Percentiles rank a stretch among this genome's conserved stretches.
Evolutionary conservation across 768 basidiomycete genomes (phyloP).

Genomic region (Pulveroboletus sp.): DNA sequence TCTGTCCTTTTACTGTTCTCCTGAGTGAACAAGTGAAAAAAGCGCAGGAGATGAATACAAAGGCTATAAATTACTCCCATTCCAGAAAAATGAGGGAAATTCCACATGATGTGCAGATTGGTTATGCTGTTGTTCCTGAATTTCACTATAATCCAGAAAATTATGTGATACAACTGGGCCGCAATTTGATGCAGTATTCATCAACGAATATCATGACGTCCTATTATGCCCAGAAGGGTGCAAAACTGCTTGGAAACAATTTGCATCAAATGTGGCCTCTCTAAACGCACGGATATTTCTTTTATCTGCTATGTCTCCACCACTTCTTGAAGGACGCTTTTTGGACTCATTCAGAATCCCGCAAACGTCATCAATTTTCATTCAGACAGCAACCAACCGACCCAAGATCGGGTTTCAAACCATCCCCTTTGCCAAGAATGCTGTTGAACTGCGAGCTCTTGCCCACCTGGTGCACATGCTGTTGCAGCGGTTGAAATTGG

Average conservation of each 20-base stretch:
- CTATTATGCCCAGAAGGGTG: not conserved
- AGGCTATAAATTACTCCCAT: not conserved
- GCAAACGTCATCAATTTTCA: not conserved
- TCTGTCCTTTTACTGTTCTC: slow-evolving; percentile 6
- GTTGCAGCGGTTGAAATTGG: not conserved
- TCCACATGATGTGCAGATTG: not conserved
- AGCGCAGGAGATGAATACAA: not conserved
- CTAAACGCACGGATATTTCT: not conserved
- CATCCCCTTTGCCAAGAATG: not conserved
- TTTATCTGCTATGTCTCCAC: not conserved
- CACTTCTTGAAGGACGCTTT: not conserved
- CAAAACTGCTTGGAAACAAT: not conserved
- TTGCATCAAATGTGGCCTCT: not conserved
- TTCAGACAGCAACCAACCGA: not conserved
- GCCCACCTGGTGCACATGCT: not conserved
- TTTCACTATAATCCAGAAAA: too few species aligned
- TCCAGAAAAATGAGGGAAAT: not conserved
- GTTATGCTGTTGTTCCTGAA: too few species aligned
- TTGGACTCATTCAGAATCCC: not conserved
- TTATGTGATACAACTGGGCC: not conserved
- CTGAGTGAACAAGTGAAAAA: slow-evolving; percentile 1
- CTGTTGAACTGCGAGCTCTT: too few species aligned
- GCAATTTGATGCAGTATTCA: not conserved
- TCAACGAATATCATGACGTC: slow-evolving; percentile 6
- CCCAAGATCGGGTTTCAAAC: slow-evolving; percentile 2